phyloP scores from a whole-genome alignment of 371 early-diverging fungal genomes.

The Fennellomyces sp. region DNA sequence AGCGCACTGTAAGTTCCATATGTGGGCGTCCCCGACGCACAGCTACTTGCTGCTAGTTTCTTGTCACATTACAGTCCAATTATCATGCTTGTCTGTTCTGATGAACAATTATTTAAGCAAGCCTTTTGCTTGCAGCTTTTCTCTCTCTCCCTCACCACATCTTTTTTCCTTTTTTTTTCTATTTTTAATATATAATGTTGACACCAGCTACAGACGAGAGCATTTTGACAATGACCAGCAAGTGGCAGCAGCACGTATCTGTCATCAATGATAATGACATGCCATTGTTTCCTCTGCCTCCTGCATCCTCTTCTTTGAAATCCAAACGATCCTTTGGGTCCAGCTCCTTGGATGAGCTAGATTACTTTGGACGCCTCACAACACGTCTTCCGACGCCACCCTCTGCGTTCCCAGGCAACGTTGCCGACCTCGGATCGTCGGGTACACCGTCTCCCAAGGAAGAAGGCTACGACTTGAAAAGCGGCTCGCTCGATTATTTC shows the following conservation, averaged over 20 bases:
- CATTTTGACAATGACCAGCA: constrained; percentile 1
- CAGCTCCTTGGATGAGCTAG: constrained; percentile 1
- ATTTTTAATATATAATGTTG: neutral
- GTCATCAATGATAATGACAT: neutral
- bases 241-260: neutral
- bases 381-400: constrained; percentile 19
- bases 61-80: constrained; percentile 12
- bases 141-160: neutral
- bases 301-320: constrained; percentile 3
- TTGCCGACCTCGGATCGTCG: constrained; percentile 27
- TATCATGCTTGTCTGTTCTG: neutral
- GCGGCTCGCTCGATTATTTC: constrained; percentile 4
- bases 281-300: constrained; percentile 1
- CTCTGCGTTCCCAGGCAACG: constrained; percentile 8
- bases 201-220: neutral
- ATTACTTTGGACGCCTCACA: constrained; percentile 18
- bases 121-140: neutral
- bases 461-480: constrained; percentile 11
- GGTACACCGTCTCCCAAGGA: constrained; percentile 25
- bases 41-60: neutral
- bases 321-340: neutral
- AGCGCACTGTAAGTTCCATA: neutral
- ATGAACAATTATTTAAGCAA: no score
- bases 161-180: neutral
- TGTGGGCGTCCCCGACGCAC: constrained; percentile 3